Base-by-base conservation (phyloP, 768 basidiomycete genomes). In the Calocybe gangraenosa region DNA sequence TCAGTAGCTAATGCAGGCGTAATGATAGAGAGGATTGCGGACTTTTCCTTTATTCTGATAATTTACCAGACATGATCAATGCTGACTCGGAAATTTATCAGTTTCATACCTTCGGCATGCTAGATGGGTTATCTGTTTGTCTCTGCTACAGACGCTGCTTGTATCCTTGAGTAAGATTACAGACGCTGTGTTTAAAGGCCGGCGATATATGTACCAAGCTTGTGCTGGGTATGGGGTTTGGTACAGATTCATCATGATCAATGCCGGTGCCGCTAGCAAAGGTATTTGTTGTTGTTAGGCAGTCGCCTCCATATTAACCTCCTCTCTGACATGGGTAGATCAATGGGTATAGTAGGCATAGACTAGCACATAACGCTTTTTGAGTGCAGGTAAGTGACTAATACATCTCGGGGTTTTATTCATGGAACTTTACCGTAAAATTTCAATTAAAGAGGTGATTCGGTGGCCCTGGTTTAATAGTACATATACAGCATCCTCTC, bases 1-100 rank as follows among this genome's bases (percentile, higher is more conserved):
- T 42, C 45, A 41, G 15, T 8, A 38, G 25, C 6, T 2, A 13
- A 31, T 35, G 18, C 9, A 9, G 23, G 17, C 18, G 10, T 21
- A n/a, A 23, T 18, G 6, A 20, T 18, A n/a, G 23, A 15, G 25
- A n/a, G 25, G 20, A 37, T 25, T 13, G 28, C 65, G 43, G 46
- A 84, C 83, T 76, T 85, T 85, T 76, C 83, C 83, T 66, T 85
- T 85, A 62, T 85, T 85, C 83, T 85, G 62, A 23, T 17, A 19
- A 14, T 14, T 13, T 2, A 23, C 38, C 46, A 42, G 48, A 36
- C 52, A 45, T 50, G 34, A 44, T 42, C 57, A 34, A 41, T 49
- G 6, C 13, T 50, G 20, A 54, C 52, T 47, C 49, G 35, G 37
- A 51, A 47, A 43, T 42, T 54, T 44, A 32, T 37, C 23, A 50